Base-by-base conservation (phyloP, 2,329 filamentous ascomycete species). In the Metarhizium humberi region DNA sequence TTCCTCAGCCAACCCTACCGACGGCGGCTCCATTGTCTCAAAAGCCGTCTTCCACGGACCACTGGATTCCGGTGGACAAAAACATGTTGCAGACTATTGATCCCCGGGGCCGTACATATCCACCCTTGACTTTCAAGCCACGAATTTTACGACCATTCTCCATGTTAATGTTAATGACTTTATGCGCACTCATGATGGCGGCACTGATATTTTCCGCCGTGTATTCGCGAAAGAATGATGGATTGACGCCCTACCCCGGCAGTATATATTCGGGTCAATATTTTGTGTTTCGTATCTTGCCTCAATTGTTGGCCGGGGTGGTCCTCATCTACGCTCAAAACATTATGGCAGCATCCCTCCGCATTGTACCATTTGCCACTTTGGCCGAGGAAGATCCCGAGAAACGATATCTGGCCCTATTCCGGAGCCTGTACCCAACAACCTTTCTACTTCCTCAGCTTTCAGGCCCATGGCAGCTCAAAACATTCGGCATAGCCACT, bases 241-340 rank as follows among this genome's bases (percentile, higher is more conserved):
- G 90, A 0, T 73, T 96, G 13, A 84, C 81, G 65, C 71, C 78
- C 3, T 96, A 92, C 67, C 73, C 75, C 38, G 78, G 78, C 49
- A 76, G 72, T 34, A 86, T 90, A 56, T 87, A 88, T 58, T 86
- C 86, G 51, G 78, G 78, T 8, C 79, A 85, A 60, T 96, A 95
- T 70, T 96, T 96, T 67, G 71, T 95, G 50, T 94, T 95, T 68
- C 82, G 90, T 58, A 89, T 95, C 60, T 73, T 96, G 1, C 92
- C 92, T 2, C 90, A 91, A 55, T 73, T 95, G 0, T 66, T 95
- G 14, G 89, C 85, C 0, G 83, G 84, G 20, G 61, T 86, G 13
- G 72, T 95, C 40, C 76, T 94, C 49, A 68, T 96, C 6, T 95
- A 89, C 76, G 79, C 89, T 1, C 86, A 95, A 63, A 81, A 85